Conservation (phyloP, 2,329 filamentous ascomycete species). For the Colletotrichum tropicale region DNA sequence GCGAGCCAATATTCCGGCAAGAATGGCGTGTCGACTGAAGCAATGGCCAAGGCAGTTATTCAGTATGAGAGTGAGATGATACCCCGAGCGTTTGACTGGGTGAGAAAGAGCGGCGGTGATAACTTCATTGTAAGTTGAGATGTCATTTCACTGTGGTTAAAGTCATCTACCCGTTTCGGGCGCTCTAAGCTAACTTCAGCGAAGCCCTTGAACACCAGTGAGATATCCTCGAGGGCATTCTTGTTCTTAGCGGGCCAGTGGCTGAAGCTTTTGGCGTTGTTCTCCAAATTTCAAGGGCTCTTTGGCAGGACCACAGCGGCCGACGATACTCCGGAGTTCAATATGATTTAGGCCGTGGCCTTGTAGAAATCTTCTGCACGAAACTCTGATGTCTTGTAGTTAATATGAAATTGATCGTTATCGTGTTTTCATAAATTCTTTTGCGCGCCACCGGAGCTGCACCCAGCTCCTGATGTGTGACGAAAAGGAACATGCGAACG, state of each 20-base stretch:
- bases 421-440: not conserved
- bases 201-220: not conserved
- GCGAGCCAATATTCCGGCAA: not conserved
- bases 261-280: not conserved
- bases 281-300: not conserved
- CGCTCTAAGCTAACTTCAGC: not conserved
- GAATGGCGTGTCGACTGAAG: not conserved
- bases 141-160: not conserved
- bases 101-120: not conserved
- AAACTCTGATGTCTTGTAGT: not conserved
- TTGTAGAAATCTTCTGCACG: not conserved
- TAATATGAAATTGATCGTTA: not conserved
- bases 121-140: not conserved
- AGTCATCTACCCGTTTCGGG: not conserved
- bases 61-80: not conserved
- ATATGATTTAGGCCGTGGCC: not conserved
- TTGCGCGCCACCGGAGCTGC: not conserved
- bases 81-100: not conserved
- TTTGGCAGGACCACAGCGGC: not conserved
- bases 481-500: not conserved
- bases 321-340: not conserved
- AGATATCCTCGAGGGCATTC: not conserved
- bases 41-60: not conserved
- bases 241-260: not conserved
- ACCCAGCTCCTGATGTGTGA: not conserved